Evolutionary conservation across 345 rosid species (phyloP), one percentile per base, ranked within the genome.

Genomic region (Salix brachista): DNA sequence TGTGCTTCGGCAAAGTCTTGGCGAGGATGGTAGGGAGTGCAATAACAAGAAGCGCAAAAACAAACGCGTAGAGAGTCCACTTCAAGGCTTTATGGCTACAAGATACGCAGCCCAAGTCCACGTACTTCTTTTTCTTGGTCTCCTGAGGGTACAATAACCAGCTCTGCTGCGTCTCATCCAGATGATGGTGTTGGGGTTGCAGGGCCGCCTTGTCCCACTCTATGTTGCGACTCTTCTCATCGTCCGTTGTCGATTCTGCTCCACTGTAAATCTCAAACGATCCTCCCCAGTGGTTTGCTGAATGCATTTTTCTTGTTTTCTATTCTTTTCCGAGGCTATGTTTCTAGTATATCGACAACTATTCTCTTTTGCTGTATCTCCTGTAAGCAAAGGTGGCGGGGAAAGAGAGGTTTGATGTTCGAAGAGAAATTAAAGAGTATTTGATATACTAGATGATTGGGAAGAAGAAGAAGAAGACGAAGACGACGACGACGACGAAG

Each of bases 81-180:
- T 85, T 76, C 34, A 84, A 81, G 3, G 85, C 90, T 83, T 87
- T 85, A 41, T 75, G 91, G 80, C 86, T 89, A 80, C 87, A 82
- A 56, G 90, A 81, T 6, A 92, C 70, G 81, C 93, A 94, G 4
- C 98, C 98, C 58, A 94, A 75, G 83, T 94, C 92, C 12, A 94
- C 91, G 77, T 90, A 87, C 80, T 80, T 91, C 21, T 83, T 89
- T 90, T 89, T 89, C 86, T 83, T 88, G 65, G 76, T 75, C 67
- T 85, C 85, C 23, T 83, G 81, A 0, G 89, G 86, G 30, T 87
- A 91, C 37, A 92, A 76, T 25, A 94, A 83, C 98, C 97, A 94
- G 75, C 97, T 87, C 84, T 91, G 97, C 39, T 94, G 97, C 4
- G 97, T 94, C 73, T 92, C 96, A 61, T 92, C 94, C 9, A 91